Conservation (phyloP, 345 rosid genomes). For the Brassica rapa region DNA sequence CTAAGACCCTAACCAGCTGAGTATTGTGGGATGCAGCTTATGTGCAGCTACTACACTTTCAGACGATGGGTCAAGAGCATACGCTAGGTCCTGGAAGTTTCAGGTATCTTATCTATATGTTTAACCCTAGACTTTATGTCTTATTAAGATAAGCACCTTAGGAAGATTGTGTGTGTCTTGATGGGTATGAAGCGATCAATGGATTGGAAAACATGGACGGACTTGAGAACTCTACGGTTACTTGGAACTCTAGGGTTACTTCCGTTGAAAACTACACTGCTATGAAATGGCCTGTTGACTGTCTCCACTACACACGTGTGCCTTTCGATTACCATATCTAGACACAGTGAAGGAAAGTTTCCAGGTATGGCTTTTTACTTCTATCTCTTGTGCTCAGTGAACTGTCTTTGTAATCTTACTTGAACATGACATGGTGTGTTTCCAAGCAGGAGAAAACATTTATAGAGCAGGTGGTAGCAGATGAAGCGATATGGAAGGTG, state of each 20-base stretch:
- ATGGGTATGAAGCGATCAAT: constrained; percentile 58
- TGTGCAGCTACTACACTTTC: constrained; percentile 89
- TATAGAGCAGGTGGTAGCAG: constrained; percentile 84
- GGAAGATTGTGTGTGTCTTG: neutral
- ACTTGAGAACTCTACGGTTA: constrained; percentile 75
- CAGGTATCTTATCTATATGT: constrained; percentile 54
- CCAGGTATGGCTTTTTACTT: neutral
- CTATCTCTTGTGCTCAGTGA: neutral
- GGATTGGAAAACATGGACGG: constrained; percentile 73
- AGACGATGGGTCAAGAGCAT: constrained; percentile 89
- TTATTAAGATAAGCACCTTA: constrained; percentile 14
- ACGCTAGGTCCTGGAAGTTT: constrained; percentile 70
- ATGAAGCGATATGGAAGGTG: constrained; percentile 89
- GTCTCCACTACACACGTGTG: neutral
- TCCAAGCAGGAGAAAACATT: constrained; percentile 76
- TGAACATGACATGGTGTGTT: constrained; percentile 12
- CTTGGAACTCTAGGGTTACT: constrained; percentile 85
- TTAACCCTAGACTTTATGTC: neutral
- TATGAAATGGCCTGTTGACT: constrained; percentile 6
- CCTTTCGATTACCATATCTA: too few relatives aligned
- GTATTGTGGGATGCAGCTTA: constrained; percentile 59
- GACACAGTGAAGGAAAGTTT: too few relatives aligned
- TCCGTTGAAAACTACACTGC: constrained; percentile 40
- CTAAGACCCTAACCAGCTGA: neutral
- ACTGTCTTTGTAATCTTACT: neutral